Evolutionary conservation across 257 asterid genomes (phyloP).

Genomic region (Nemophila menziesii): DNA sequence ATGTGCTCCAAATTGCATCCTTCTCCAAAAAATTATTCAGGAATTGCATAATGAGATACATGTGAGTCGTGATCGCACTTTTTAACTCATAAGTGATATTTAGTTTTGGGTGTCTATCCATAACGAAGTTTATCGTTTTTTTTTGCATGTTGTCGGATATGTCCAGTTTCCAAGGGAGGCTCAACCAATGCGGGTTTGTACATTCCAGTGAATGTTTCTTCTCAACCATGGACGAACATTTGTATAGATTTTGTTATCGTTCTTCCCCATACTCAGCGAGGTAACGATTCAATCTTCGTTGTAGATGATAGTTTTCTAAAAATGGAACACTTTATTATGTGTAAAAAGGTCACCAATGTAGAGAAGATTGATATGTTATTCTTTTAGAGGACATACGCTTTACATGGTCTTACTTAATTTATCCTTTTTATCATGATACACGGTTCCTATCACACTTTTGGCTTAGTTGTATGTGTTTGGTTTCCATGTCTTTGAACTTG

Average conservation of each 20-base stretch:
- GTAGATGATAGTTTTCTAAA: slow-evolving; percentile 8
- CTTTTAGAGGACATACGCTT: not conserved
- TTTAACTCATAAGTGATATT: too few relatives aligned
- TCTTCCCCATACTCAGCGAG: not conserved
- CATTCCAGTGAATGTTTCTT: not conserved
- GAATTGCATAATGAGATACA: too few relatives aligned
- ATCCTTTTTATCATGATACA: not conserved
- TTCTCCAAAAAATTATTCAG: too few relatives aligned
- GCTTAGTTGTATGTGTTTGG: not conserved
- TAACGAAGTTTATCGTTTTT: not conserved
- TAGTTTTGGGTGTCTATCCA: not conserved
- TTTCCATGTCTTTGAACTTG: not conserved
- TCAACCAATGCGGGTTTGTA: not conserved
- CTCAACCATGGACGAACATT: slow-evolving; percentile 1
- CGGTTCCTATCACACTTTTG: not conserved
- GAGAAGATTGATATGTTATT: not conserved
- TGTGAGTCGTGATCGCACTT: too few relatives aligned
- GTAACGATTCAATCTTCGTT: not conserved
- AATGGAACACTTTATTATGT: not conserved
- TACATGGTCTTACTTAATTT: slow-evolving; percentile 3
- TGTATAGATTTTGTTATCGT: slow-evolving; percentile 1
- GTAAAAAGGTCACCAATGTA: not conserved
- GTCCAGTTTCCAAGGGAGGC: not conserved
- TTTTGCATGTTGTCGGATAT: not conserved
- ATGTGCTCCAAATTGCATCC: too few relatives aligned